Evolutionary conservation across 805 yeast genomes (phyloP), one percentile per base, ranked within the genome.

Genomic region (Trichomonascus vanleenenianus): DNA sequence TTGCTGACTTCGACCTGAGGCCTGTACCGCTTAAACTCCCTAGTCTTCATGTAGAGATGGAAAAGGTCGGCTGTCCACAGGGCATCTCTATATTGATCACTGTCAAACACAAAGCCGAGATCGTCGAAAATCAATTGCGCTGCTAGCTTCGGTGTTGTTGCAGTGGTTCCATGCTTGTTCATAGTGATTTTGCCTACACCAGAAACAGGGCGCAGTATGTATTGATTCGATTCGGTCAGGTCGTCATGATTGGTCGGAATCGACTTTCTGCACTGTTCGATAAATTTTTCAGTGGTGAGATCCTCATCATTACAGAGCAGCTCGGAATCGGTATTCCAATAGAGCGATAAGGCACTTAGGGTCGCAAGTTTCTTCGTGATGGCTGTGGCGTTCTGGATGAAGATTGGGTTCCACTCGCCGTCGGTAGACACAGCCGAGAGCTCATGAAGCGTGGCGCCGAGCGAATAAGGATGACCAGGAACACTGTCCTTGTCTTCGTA

Each of bases 381-480:
- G 14, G 71, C 59, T 27, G 79, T 78, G 3, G 83, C 71, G 22
- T 82, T 79, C 1, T 91, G 76, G 25, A 93, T 83, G 61, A 91
- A 91, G 15, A 83, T 81, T 1, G 95, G 93, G 18, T 73, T 65
- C 97, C 97, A 93, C 31, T 75, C 66, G 27, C 75, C 81, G 62
- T 91, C 89, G 0, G 97, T 81, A 1, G 96, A 86, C 0, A 88
- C 84, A 0, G 96, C 97, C 0, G 96, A 86, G 36, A 93, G 70
- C 64, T 93, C 97, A 36, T 78, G 75, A 41, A 93, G 71, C 0
- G 94, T 83, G 14, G 87, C 55, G 3, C 99, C 99, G 33, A 88
- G 65, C 0, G 96, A 73, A 54, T 85, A 85, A 2, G 96, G 95
- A 47, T 64, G 70, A 47, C 80, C 83, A 0, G 95, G 81, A n/a